A percentile compares a stretch with the other conserved stretches of the same genome.
phyloP scores from a whole-genome alignment of 257 asterid genomes.

The Petunia axillaris region DNA sequence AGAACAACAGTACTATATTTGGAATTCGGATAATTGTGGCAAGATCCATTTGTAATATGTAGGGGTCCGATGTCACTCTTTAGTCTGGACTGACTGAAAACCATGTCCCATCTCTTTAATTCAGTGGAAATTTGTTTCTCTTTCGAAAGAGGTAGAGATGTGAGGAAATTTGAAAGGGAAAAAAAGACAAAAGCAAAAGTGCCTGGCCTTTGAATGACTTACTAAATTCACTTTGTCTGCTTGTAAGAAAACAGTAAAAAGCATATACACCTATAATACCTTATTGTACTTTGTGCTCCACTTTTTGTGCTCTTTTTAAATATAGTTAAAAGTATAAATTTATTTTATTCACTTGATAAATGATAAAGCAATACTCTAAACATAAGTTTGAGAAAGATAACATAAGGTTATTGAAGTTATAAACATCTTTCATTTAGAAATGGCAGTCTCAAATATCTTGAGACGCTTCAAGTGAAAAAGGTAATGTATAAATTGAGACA shows the following conservation, averaged over 20 bases:
- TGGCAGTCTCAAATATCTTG: background rate
- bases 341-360: background rate
- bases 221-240: background rate
- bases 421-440: background rate
- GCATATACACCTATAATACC: background rate
- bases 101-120: conserved; percentile 16
- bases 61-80: conserved; percentile 14
- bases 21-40: background rate
- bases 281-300: conserved; percentile 7
- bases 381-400: background rate
- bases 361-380: background rate
- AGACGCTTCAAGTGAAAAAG: background rate
- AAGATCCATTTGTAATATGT: background rate
- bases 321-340: background rate
- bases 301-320: background rate
- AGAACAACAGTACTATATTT: background rate
- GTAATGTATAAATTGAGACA: background rate
- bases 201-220: background rate
- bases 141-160: background rate
- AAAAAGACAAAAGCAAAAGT: background rate
- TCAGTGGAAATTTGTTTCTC: conserved; percentile 18
- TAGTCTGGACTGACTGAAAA: background rate
- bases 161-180: background rate
- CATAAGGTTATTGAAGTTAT: background rate
- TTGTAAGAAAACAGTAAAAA: background rate